Conservation (phyloP, 257 asterid genomes). For the Verbascum thapsus region DNA sequence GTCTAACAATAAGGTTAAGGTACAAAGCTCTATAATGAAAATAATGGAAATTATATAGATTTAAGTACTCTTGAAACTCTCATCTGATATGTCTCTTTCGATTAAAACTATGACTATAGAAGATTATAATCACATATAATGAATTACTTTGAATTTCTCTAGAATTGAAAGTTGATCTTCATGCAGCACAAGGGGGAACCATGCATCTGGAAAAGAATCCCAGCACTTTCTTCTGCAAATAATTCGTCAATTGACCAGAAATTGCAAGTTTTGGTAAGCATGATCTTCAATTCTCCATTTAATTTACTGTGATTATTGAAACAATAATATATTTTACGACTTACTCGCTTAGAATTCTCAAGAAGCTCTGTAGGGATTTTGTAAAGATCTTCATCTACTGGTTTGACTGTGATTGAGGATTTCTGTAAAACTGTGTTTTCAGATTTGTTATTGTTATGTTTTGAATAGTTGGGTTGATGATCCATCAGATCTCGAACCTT, state of each 20-base stretch:
- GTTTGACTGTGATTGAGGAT: constrained; percentile 45
- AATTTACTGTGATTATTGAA: not conserved
- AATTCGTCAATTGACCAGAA: too few relatives aligned
- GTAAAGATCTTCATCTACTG: constrained; percentile 95
- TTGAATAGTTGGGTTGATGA: constrained; percentile 34
- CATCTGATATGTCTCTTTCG: too few relatives aligned
- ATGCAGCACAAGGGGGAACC: constrained; percentile 75
- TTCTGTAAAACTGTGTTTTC: constrained; percentile 22
- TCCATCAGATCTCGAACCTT: constrained; percentile 39
- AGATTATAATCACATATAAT: not conserved
- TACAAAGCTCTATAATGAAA: too few relatives aligned
- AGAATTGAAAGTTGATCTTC: constrained; percentile 22
- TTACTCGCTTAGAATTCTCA: constrained; percentile 57
- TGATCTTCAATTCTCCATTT: too few relatives aligned
- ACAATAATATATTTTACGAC: constrained; percentile 16
- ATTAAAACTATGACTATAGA: too few relatives aligned
- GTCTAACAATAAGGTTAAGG: too few relatives aligned
- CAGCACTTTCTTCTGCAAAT: constrained; percentile 82
- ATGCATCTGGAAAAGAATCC: constrained; percentile 91
- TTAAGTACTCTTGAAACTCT: too few relatives aligned
- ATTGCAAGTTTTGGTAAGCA: too few relatives aligned
- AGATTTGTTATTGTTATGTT: constrained; percentile 26
- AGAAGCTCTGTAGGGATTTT: constrained; percentile 74
- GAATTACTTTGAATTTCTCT: not conserved
- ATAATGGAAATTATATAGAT: too few relatives aligned